Evolutionary conservation across 2,329 filamentous ascomycete genomes (phyloP).

Genomic region (Geosmithia putterillii): DNA sequence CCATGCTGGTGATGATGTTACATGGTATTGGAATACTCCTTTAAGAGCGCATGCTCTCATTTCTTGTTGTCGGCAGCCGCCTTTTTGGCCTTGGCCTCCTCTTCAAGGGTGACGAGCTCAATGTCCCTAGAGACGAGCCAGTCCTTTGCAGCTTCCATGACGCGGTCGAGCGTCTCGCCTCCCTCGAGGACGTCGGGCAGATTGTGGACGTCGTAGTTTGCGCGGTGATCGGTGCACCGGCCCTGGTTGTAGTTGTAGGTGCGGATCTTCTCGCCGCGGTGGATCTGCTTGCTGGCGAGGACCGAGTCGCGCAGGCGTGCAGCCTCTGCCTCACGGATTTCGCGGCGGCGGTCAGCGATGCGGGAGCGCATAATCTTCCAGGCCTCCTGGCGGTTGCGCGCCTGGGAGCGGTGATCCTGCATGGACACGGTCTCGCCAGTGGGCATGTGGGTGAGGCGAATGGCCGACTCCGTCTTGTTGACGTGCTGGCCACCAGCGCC

Average conservation of each 20-base stretch:
- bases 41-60: neutral
- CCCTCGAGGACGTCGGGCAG: slow-evolving; percentile 71
- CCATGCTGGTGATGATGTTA: neutral
- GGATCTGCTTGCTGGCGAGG: slow-evolving; percentile 69
- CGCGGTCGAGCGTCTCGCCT: slow-evolving; percentile 53
- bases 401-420: slow-evolving; percentile 86
- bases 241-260: slow-evolving; percentile 74
- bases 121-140: slow-evolving; percentile 72
- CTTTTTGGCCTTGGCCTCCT: slow-evolving; percentile 26
- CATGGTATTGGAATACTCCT: neutral
- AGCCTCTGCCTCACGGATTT: slow-evolving; percentile 74
- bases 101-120: slow-evolving; percentile 54
- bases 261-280: slow-evolving; percentile 83
- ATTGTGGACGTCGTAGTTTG: slow-evolving; percentile 67
- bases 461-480: slow-evolving; percentile 94
- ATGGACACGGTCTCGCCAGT: slow-evolving; percentile 80
- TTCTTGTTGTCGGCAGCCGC: slow-evolving; percentile 1
- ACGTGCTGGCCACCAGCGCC: slow-evolving; percentile 96
- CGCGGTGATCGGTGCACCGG: slow-evolving; percentile 80
- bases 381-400: slow-evolving; percentile 75
- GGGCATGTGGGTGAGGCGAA: slow-evolving; percentile 81
- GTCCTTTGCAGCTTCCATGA: slow-evolving; percentile 66
- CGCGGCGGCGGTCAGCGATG: slow-evolving; percentile 66
- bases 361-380: slow-evolving; percentile 77
- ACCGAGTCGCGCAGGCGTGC: slow-evolving; percentile 64